Evolutionary conservation across 208 protist genomes (phyloP).

Genomic region (Trichomonas tenax): DNA sequence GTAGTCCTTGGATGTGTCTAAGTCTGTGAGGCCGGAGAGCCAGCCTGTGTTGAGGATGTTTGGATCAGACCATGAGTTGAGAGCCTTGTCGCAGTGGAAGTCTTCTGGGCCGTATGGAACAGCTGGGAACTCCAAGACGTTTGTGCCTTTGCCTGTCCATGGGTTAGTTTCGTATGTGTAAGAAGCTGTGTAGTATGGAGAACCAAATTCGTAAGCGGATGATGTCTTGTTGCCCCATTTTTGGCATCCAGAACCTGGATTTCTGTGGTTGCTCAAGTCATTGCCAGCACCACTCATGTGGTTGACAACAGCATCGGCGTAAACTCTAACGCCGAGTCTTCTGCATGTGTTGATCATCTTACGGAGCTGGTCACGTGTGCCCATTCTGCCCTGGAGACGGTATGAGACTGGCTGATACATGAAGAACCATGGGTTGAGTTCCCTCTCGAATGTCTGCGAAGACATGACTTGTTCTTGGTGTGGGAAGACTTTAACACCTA

Average conservation of each 20-base stretch:
- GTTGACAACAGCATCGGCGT: constrained; percentile 54
- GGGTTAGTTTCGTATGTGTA: constrained; percentile 37
- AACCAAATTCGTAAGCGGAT: constrained; percentile 17
- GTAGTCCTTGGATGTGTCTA: constrained; percentile 49
- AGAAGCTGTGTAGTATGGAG: constrained; percentile 44
- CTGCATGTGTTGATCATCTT: constrained; percentile 44
- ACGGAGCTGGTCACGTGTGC: constrained; percentile 41
- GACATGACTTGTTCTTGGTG: constrained; percentile 47
- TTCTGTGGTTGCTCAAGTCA: constrained; percentile 39
- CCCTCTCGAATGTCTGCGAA: constrained; percentile 36
- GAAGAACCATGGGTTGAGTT: constrained; percentile 54
- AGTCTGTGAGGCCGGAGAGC: constrained; percentile 44
- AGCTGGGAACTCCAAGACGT: constrained; percentile 42
- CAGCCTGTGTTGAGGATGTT: constrained; percentile 50
- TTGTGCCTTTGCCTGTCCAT: constrained; percentile 31
- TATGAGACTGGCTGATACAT: constrained; percentile 53
- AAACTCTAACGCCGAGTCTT: constrained; percentile 43
- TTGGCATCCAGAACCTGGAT: constrained; percentile 34
- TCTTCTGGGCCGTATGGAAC: constrained; percentile 46
- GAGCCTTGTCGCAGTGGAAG: constrained; percentile 52
- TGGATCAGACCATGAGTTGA: constrained; percentile 53
- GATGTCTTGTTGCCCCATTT: constrained; percentile 39
- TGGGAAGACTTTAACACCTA: constrained; percentile 49
- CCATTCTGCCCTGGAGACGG: constrained; percentile 41
- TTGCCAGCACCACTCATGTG: constrained; percentile 52